Conservation (phyloP, 2,329 filamentous ascomycete species). For the Chaetothyriales sp. region DNA sequence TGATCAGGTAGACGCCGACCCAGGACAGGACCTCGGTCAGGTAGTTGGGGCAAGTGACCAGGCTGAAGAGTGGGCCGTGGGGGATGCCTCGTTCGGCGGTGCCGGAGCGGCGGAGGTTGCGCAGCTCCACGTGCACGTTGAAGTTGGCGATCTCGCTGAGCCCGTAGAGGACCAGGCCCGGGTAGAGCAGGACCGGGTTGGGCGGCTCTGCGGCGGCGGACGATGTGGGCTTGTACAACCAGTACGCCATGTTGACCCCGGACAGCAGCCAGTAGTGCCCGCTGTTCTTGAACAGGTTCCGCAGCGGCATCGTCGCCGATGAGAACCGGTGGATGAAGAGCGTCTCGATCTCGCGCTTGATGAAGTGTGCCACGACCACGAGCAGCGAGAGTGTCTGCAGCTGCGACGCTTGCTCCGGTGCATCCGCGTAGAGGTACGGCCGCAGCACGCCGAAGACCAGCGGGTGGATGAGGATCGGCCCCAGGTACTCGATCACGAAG, state of each 20-base stretch:
- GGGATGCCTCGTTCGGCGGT: constrained; percentile 82
- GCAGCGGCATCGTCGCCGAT: constrained; percentile 77
- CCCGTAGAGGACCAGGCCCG: constrained; percentile 55
- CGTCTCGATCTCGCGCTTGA: constrained; percentile 92
- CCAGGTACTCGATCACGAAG: constrained; percentile 88
- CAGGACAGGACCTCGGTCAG: constrained; percentile 82
- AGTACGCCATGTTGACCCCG: constrained; percentile 67
- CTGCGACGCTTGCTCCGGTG: constrained; percentile 39
- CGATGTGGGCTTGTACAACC: constrained; percentile 65
- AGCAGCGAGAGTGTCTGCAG: constrained; percentile 58
- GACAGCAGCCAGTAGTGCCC: constrained; percentile 83
- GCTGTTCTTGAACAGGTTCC: constrained; percentile 89
- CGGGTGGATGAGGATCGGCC: constrained; percentile 75
- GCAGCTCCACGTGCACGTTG: constrained; percentile 63
- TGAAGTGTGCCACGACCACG: constrained; percentile 68
- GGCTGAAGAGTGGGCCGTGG: constrained; percentile 62
- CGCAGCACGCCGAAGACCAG: constrained; percentile 51
- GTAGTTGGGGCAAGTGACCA: constrained; percentile 96
- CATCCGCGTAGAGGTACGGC: constrained; percentile 51
- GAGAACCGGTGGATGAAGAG: constrained; percentile 92
- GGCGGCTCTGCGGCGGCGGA: constrained; percentile 42
- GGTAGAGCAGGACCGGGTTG: constrained; percentile 43
- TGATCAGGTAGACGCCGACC: constrained; percentile 66
- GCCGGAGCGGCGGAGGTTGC: constrained; percentile 59
- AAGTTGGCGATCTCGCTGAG: constrained; percentile 71